Evolutionary conservation across 306 rosid species (phyloP).

Genomic region (Erythrophleum fordii): DNA sequence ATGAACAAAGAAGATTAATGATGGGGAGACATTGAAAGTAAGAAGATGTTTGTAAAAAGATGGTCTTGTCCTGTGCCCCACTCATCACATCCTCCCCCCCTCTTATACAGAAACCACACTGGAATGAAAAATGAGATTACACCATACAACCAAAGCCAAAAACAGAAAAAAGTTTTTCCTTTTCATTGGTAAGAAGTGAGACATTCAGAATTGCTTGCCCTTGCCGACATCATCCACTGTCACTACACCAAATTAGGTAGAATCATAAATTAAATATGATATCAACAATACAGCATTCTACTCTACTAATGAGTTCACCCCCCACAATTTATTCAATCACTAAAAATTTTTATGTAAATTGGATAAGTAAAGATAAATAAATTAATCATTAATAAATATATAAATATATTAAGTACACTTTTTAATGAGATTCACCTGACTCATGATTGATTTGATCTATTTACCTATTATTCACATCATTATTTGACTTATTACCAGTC

Average conservation of each 20-base stretch:
- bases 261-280: conserved; percentile 44
- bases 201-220: conserved; percentile 79
- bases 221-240: conserved; percentile 84
- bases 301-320: conserved; percentile 37
- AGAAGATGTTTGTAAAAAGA: conserved; percentile 87
- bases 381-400: no score
- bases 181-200: conserved; percentile 82
- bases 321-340: conserved; percentile 36
- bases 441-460: background rate
- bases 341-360: background rate
- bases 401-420: no score
- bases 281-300: conserved; percentile 43
- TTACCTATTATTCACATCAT: background rate
- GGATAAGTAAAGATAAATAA: no score
- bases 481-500: background rate
- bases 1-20: conserved; percentile 59
- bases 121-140: conserved; percentile 62
- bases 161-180: conserved; percentile 29
- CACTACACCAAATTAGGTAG: conserved; percentile 62
- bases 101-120: conserved; percentile 64
- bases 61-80: conserved; percentile 74
- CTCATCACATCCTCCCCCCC: conserved; percentile 82
- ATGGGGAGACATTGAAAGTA: conserved; percentile 72
- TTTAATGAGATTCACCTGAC: no score
- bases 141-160: conserved; percentile 45